Base-by-base conservation (phyloP, 1,139 yeast genomes). In the Lodderomyces beijingensis region DNA sequence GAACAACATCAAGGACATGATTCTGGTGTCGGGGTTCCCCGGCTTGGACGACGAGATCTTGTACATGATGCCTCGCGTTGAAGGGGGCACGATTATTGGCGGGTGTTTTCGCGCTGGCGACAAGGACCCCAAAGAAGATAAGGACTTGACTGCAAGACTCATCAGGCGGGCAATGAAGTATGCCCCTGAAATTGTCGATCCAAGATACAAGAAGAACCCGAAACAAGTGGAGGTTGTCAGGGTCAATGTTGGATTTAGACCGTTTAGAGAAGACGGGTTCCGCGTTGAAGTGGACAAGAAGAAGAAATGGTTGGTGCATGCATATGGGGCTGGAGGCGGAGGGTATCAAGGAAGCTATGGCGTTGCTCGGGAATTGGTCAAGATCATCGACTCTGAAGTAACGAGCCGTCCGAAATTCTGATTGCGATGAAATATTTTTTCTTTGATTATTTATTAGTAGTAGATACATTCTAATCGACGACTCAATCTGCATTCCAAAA, bases 301-400 rank as follows among this genome's bases (percentile, higher is more conserved):
- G 7, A 45, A 53, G 20, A 36, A 40, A 1, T 65, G 69, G 62
- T 50, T 72, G 25, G 50, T 72, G 18, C 78, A 73, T 44, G 65
- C 63, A 43, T 73, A 72, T 42, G 78, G 78, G 4, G 67, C 70
- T 16, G 78, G 76, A 5, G 75, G 74, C 6, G 74, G 75, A 6
- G 78, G 79, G 1, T 73, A 65, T 50, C 79, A 73, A 44, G 65
- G 71, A 6, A 65, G 73, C 38, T 66, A 57, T 39, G 75, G 75
- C 2, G 53, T 62, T 36, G 55, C 63, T 22, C 42, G 36, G 9
- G 44, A 50, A 36, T 61, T 62, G 2, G 59, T 62, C 4, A 35
- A 39, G 4, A 37, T 42, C 10, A 11, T 42, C 28, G 18, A 35
- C 12, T 21, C 25, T 6, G 34, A 37, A 18, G 26, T 35, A 9